phyloP scores from a whole-genome alignment of 345 rosid species.

The Excoecaria agallocha region DNA sequence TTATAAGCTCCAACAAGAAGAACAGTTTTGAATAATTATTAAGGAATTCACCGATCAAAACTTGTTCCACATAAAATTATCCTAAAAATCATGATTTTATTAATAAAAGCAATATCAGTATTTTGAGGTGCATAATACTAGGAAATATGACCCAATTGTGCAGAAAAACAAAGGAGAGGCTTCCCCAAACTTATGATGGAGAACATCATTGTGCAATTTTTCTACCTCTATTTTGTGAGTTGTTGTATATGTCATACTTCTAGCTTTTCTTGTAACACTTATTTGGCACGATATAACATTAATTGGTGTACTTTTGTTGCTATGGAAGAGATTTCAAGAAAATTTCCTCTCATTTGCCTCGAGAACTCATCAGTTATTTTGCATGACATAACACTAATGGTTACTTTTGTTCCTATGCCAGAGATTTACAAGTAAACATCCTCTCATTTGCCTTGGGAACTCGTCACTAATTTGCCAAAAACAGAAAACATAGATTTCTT shows the following conservation, averaged over 20 bases:
- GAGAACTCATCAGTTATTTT: background rate
- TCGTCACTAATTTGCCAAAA: background rate
- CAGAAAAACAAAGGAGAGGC: background rate
- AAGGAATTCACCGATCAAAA: background rate
- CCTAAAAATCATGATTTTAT: no score
- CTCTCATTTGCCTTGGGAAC: background rate
- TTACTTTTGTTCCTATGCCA: background rate
- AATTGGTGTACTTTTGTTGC: background rate
- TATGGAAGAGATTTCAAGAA: background rate
- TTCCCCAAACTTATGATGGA: background rate
- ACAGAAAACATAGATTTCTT: no score
- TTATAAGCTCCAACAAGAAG: background rate
- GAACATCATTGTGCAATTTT: background rate
- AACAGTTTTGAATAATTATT: background rate
- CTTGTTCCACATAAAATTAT: no score
- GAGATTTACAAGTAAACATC: background rate
- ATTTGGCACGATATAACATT: no score
- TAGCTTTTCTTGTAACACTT: background rate
- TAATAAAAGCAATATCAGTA: background rate
- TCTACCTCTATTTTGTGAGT: background rate
- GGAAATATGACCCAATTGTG: background rate
- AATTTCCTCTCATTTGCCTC: background rate
- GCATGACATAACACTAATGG: background rate
- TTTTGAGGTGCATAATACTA: background rate
- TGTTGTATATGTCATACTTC: no score